These are phyloP conservation scores for Euphorbia celastroides DNA, from an alignment of 441 rosid genomes.

Conservation along the genomic window DNA sequence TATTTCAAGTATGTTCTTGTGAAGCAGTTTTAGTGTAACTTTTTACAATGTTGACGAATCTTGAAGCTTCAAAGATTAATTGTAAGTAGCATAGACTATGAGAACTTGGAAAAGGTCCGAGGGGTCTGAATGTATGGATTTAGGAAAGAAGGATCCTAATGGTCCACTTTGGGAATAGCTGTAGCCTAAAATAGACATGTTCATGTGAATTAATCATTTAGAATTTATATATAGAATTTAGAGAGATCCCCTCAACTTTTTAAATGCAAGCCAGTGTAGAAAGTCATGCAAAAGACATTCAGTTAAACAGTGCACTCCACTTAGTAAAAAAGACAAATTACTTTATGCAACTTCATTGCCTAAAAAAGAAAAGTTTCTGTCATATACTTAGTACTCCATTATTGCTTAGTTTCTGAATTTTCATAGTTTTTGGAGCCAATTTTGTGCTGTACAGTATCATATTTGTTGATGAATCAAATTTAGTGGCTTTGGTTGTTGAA, in stretches of 20 bases:
- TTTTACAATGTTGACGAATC: no score
- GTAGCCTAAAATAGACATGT: slow-evolving; percentile 1
- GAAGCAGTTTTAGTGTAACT: no score
- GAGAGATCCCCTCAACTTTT: not conserved
- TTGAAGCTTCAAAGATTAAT: not conserved
- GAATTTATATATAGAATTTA: not conserved
- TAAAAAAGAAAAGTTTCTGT: slow-evolving; percentile 7
- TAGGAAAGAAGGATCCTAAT: not conserved
- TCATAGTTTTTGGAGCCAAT: no score
- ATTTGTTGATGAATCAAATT: no score
- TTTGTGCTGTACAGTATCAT: no score
- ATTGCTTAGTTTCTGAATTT: slow-evolving; percentile 6
- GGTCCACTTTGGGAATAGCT: slow-evolving; percentile 1
- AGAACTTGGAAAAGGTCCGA: not conserved
- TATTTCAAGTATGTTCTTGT: no score
- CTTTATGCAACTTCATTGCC: not conserved
- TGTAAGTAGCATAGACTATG: not conserved
- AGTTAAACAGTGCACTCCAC: slow-evolving; percentile 31
- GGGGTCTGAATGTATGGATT: slow-evolving; percentile 1
- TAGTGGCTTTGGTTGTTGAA: slow-evolving; percentile 18
- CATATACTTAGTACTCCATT: slow-evolving; percentile 9
- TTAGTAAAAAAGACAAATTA: slow-evolving; percentile 8
- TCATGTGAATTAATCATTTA: slow-evolving; percentile 2
- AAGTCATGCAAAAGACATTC: slow-evolving; percentile 16
- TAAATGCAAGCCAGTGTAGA: not conserved